Base-by-base conservation (phyloP, 768 basidiomycete genomes). In the Suillus lakei region DNA sequence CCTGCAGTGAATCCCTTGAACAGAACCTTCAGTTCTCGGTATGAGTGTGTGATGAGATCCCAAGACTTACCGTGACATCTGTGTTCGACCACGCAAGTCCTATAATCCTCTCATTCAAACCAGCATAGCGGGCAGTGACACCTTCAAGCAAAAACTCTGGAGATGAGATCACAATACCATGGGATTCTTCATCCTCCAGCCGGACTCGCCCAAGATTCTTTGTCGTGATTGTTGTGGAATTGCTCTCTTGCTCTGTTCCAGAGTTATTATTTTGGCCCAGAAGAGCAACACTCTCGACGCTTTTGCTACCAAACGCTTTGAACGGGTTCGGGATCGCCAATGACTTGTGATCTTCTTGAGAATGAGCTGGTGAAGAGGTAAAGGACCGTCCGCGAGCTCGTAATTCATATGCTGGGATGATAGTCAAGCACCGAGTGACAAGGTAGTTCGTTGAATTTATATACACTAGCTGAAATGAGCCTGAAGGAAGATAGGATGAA, bases 241-340 rank as follows among this genome's bases (percentile, higher is more conserved):
- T 38, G 81, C 65, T 41, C 77, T 78, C 55, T 72, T 76, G 5
- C 46, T 58, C n/a, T 15, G 62, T 39, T 64, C 66, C 66, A 53
- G 70, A 67, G 66, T 70, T 36, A 53, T 64, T 65, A 64, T 21
- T 41, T 59, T 59, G 76, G 69, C 38, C 72, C 44, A 21, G 67
- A 21, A 62, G 69, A 51, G 67, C 46, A 4, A 85, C 60, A 61
- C 81, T 79, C 36, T 90, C 89, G 0, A 80, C 70, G n/a, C 86
- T 85, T n/a, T 73, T 80, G 32, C 77, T 77, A 62, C 81, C 80
- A 16, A 86, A 80, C 1, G 81, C 77, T 72, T 88, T 92, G 80
- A 92, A 88, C 4, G 88, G 84, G 66, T 88, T 90, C 8, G 89
- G 81, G n/a, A 91, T 76, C 1, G 82, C 80, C n/a, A 87, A 72